Percentiles rank a stretch among this genome's conserved stretches.
Conservation (phyloP, 164 flowering plant species). For the Chimonanthus praecox region DNA sequence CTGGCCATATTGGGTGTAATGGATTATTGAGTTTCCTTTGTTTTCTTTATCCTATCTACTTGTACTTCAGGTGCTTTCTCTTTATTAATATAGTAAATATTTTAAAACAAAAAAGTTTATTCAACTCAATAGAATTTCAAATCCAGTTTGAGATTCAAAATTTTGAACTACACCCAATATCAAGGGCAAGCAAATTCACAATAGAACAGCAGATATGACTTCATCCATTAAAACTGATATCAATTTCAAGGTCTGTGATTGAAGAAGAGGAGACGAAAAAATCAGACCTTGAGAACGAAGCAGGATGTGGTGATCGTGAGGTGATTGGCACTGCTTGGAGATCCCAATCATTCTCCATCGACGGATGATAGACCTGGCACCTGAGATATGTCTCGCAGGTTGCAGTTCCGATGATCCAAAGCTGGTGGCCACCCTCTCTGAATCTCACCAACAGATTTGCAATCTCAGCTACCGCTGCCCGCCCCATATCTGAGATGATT, state of each 20-base stretch:
- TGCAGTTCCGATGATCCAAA: slow-evolving; percentile 90
- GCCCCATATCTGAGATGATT: slow-evolving; percentile 48
- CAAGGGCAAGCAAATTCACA: neutral
- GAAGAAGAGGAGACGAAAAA: neutral
- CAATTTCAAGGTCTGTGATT: neutral
- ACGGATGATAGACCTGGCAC: slow-evolving; percentile 83
- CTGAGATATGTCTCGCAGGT: slow-evolving; percentile 93
- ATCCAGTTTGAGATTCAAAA: no score
- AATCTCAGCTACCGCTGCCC: slow-evolving; percentile 59
- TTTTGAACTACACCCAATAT: no score
- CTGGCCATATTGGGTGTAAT: no score
- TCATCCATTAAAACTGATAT: no score
- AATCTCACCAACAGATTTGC: slow-evolving; percentile 55
- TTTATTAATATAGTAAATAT: no score
- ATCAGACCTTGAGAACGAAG: slow-evolving; percentile 67
- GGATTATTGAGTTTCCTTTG: no score
- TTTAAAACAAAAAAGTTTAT: no score
- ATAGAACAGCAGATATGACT: no score
- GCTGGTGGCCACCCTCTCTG: slow-evolving; percentile 24
- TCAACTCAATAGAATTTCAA: no score
- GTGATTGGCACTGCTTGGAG: slow-evolving; percentile 84
- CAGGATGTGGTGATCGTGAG: slow-evolving; percentile 49
- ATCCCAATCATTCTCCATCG: slow-evolving; percentile 97
- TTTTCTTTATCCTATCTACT: no score
- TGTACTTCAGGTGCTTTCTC: no score